Evolutionary conservation across 2,329 filamentous ascomycete species (phyloP), one percentile per base, ranked within the genome.

Genomic region (Xylaria digitata): DNA sequence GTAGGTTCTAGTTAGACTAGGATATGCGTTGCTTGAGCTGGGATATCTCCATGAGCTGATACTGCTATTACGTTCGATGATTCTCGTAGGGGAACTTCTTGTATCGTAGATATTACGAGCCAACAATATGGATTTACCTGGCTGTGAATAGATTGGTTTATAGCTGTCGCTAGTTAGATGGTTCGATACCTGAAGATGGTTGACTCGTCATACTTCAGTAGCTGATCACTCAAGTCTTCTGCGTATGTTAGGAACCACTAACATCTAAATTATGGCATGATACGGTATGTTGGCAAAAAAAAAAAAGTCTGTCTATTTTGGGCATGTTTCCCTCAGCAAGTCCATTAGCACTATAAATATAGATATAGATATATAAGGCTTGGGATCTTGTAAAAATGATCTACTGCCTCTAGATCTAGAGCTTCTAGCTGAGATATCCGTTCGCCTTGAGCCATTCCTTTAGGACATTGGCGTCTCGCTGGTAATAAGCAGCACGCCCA

Each of bases 401-500:
- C 37, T 53, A 11, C 9, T 8, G 2, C 11, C 11, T 17, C 9
- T 1, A 45, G 7, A 34, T 11, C 49, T 32, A 42, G 9, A n/a
- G 15, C 2, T 19, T 63, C 48, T 70, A 74, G 63, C 63, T 49
- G 43, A 75, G 26, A 64, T 85, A 86, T 3, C 81, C 80, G 61
- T 85, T 84, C n/a, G 80, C 77, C 19, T 73, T 75, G 72, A 98
- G 81, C 94, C 95, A 98, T 81, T 94, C 92, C 80, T 90, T 85
- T 61, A 97, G 86, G 50, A 86, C 82, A 59, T 83, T 84, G 63
- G 88, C 85, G 78, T 98, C 96, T 63, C 96, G 87, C 79, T 89
- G 83, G 77, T 89, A 90, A 83, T 97, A 99, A 46, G 88, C 88
- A 4, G 93, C 93, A 74, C 94, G 90, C 11, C 92, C 93, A 48